phyloP scores from a whole-genome alignment of 345 rosid genomes.

The Durio zibethinus region DNA sequence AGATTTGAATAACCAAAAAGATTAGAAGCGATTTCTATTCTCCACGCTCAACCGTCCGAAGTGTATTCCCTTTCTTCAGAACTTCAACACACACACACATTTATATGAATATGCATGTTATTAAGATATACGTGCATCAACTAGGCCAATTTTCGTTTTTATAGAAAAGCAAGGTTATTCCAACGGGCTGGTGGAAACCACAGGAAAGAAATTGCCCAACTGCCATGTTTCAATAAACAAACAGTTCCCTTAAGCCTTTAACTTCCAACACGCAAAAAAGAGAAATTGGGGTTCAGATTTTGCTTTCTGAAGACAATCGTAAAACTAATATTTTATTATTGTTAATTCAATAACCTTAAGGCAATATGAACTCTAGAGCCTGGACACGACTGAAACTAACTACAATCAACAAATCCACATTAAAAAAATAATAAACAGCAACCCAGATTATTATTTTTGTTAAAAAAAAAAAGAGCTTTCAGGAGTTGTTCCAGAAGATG shows the following conservation, averaged over 20 bases:
- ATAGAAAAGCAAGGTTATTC: background rate
- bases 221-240: background rate
- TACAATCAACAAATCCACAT: background rate
- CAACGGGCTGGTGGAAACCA: background rate
- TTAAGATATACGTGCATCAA: background rate
- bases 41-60: slow-evolving; percentile 9
- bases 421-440: background rate
- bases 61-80: background rate
- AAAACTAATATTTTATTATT: background rate
- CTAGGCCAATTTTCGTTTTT: background rate
- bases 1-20: background rate
- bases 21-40: background rate
- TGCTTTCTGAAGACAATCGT: background rate
- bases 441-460: background rate
- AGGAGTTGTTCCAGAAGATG: background rate
- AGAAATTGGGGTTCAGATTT: background rate
- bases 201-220: background rate
- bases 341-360: background rate
- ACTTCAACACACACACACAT: too few relatives aligned
- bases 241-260: background rate
- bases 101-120: too few relatives aligned
- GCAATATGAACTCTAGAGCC: background rate
- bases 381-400: background rate
- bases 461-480: background rate
- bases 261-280: background rate